A percentile compares a stretch with the other conserved stretches of the same genome.
Evolutionary conservation across 192 early-diverging fungal genomes (phyloP).

Genomic region (Phlyctochytrium arcticum): DNA sequence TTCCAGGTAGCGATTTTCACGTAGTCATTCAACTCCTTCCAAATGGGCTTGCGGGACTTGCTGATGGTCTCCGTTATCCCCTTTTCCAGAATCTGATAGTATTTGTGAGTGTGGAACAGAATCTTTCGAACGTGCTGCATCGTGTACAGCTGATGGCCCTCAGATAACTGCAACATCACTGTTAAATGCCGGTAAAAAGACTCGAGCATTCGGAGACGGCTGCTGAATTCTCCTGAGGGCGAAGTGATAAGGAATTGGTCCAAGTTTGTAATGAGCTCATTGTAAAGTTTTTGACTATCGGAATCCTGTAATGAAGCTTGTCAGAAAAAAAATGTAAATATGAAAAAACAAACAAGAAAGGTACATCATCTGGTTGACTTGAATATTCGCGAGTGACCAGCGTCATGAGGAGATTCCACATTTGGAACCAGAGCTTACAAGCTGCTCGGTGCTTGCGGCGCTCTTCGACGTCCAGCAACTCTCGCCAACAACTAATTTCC

Average conservation of each 20-base stretch:
- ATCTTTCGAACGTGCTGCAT: conserved; percentile 34
- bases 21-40: conserved; percentile 86
- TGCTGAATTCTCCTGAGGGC: conserved; percentile 72
- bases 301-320: conserved; percentile 4
- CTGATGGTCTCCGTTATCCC: conserved; percentile 56
- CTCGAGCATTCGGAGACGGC: conserved; percentile 65
- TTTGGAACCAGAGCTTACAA: conserved; percentile 85
- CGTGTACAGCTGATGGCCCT: background rate
- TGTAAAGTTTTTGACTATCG: background rate
- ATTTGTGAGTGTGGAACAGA: conserved; percentile 69
- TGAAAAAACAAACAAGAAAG: no score
- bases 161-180: conserved; percentile 7
- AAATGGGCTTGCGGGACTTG: conserved; percentile 64
- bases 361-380: no score
- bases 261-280: conserved; percentile 50
- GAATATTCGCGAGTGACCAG: no score
- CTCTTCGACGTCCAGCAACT: conserved; percentile 80
- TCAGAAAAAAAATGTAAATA: no score
- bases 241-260: conserved; percentile 80
- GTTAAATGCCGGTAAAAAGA: conserved; percentile 59
- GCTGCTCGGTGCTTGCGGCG: conserved; percentile 59
- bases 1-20: conserved; percentile 97
- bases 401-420: no score
- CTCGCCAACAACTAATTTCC: conserved; percentile 87
- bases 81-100: conserved; percentile 74